Evolutionary conservation across 129 eudicot species (phyloP).

Genomic region (Logfia minima): DNA sequence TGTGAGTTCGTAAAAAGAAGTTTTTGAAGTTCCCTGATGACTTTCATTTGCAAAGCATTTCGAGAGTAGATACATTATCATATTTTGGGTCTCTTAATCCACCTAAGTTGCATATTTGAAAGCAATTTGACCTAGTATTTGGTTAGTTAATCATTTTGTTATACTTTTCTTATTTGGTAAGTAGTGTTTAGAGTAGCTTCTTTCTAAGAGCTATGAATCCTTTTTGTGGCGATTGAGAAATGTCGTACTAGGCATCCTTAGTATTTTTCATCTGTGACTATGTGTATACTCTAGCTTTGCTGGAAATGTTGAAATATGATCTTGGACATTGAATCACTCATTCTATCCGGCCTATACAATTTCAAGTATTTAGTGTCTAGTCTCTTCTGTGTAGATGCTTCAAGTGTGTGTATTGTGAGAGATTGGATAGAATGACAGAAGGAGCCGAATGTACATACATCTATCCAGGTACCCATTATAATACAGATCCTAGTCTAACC

Average conservation of each 20-base stretch:
- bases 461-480: background rate
- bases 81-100: background rate
- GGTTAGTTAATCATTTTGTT: too few species aligned
- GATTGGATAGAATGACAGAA: background rate
- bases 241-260: too few species aligned
- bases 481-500: conserved; percentile 6
- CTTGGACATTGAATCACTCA: background rate
- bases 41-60: conserved; percentile 12
- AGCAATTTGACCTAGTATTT: background rate
- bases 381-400: background rate
- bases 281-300: background rate
- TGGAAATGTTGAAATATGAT: background rate
- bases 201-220: background rate
- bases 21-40: conserved; percentile 59
- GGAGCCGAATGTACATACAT: background rate
- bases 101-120: conserved; percentile 11
- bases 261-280: too few species aligned
- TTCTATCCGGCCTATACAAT: too few species aligned
- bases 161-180: background rate
- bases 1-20: conserved; percentile 56
- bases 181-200: background rate
- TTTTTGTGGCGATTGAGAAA: background rate
- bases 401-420: background rate
- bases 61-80: background rate
- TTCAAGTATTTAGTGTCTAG: too few species aligned